Evolutionary conservation across 139 green algal species (phyloP), one percentile per base, ranked within the genome.

Genomic region (Chlamydomonas sphaeroides): DNA sequence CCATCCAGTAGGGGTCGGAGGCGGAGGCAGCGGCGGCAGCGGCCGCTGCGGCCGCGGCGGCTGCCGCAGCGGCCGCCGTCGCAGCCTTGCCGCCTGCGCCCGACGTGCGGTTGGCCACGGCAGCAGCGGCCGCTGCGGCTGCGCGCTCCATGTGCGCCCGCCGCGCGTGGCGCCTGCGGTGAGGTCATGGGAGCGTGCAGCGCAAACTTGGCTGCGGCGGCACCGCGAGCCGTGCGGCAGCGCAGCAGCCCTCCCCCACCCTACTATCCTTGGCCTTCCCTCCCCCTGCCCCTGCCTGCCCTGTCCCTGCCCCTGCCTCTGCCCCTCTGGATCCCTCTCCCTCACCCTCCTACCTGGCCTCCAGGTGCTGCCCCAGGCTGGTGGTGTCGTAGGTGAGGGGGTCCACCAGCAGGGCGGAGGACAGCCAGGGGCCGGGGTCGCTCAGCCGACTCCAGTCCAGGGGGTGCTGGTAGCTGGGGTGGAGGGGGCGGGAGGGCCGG

Each of bases 361-460:
- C 61, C 75, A 82, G 75, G 75, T 82, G 51, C 5, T 61, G 57
- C 3, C 6, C 26, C 0, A 82, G 62, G 45, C 57, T 41, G 32
- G 59, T 65, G 33, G 75, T 73, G 32, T 61, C 73, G 75, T 73
- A 82, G 26, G 75, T 65, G 18, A 82, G 56, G 8, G 75, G 75
- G 61, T 82, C 75, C 3, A 82, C 6, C 32, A 82, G 61, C 21
- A 32, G n/a, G 4, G 75, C 75, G 35, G 25, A 56, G 26, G 36
- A 0, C 42, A 82, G 41, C 75, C 75, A 82, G 41, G 75, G 14
- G 32, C 42, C 75, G 26, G 75, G 75, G 75, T 82, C 75, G 4
- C 62, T 73, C 42, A 82, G 63, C 2, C 62, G 75, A 20, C 62
- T 48, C 75, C 75, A 82, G 75, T 82, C 75, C 42, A 82, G 75